Percentiles rank a stretch among this genome's conserved stretches.
Conservation (phyloP, 441 rosid genomes). For the Jatropha podagrica region DNA sequence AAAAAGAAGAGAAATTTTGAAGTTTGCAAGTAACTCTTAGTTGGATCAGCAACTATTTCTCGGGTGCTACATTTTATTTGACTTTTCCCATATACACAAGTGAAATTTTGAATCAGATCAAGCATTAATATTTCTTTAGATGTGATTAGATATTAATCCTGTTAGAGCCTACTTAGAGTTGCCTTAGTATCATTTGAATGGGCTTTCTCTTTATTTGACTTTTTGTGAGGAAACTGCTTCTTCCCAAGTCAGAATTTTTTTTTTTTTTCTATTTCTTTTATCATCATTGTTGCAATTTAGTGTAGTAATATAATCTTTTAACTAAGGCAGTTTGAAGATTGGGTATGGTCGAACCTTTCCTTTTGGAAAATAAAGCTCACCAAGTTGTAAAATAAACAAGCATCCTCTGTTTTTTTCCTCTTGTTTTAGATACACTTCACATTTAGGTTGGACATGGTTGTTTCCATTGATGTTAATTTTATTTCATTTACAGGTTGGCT, state of each 20-base stretch:
- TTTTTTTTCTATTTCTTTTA: not conserved
- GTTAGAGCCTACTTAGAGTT: no score
- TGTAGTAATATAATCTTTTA: not conserved
- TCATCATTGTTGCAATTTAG: not conserved
- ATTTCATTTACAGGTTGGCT: slow-evolving; percentile 60
- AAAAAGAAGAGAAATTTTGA: no score
- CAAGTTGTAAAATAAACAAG: not conserved
- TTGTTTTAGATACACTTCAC: not conserved
- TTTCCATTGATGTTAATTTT: slow-evolving; percentile 17
- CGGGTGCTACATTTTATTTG: no score
- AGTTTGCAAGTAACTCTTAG: no score
- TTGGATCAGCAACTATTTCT: no score
- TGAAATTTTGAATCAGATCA: not conserved
- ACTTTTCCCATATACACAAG: not conserved
- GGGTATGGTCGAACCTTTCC: not conserved
- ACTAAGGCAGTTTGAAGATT: not conserved
- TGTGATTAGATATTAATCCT: no score
- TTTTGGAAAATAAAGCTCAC: not conserved
- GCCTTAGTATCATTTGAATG: not conserved
- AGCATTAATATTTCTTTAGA: not conserved
- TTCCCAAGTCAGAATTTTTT: not conserved
- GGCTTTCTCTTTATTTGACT: not conserved
- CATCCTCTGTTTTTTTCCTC: not conserved
- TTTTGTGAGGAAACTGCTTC: not conserved
- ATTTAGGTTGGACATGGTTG: not conserved